A percentile compares a stretch with the other conserved stretches of the same genome.
These are phyloP conservation scores for Dendryphion nanum DNA, from an alignment of 2,329 filamentous ascomycete genomes.

Conservation along the genomic window DNA sequence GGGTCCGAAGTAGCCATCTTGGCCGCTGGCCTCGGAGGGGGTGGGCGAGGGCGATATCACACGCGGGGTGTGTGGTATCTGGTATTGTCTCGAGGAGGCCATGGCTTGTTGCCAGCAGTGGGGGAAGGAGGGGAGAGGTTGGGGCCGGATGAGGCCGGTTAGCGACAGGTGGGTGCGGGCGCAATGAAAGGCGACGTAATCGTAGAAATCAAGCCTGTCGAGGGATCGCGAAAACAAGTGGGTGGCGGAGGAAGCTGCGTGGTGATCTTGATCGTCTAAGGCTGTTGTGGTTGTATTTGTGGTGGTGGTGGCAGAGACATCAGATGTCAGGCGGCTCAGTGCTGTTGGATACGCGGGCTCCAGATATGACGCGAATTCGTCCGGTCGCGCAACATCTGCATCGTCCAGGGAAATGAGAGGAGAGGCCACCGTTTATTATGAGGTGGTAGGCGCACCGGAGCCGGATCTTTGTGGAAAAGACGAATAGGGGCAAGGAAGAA, in stretches of 20 bases:
- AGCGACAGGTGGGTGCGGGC: constrained; percentile 40
- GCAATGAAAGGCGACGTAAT: constrained; percentile 25
- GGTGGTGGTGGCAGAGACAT: constrained; percentile 29
- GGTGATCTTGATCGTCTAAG: constrained; percentile 8
- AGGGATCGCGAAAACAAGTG: neutral
- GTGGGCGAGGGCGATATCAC: constrained; percentile 84
- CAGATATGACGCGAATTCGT: constrained; percentile 29
- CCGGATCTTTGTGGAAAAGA: constrained; percentile 13
- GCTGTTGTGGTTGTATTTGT: constrained; percentile 5
- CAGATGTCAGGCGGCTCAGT: constrained; percentile 8
- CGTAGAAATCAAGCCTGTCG: constrained; percentile 11
- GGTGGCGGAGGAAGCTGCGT: constrained; percentile 14
- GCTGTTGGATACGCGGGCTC: constrained; percentile 12
- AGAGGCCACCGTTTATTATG: constrained; percentile 36
- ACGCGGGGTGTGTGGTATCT: constrained; percentile 74
- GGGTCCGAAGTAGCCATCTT: constrained; percentile 67
- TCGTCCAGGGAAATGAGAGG: constrained; percentile 22
- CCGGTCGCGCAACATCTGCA: constrained; percentile 36
- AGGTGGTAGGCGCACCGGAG: constrained; percentile 17
- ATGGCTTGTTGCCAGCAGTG: constrained; percentile 40
- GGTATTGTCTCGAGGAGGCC: constrained; percentile 50
- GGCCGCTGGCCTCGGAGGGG: constrained; percentile 47
- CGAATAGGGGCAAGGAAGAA: constrained; percentile 1
- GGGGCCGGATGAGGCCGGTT: constrained; percentile 56
- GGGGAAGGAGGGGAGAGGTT: constrained; percentile 60